Base-by-base conservation (phyloP, 129 eudicot species). In the Centaurea solstitialis region DNA sequence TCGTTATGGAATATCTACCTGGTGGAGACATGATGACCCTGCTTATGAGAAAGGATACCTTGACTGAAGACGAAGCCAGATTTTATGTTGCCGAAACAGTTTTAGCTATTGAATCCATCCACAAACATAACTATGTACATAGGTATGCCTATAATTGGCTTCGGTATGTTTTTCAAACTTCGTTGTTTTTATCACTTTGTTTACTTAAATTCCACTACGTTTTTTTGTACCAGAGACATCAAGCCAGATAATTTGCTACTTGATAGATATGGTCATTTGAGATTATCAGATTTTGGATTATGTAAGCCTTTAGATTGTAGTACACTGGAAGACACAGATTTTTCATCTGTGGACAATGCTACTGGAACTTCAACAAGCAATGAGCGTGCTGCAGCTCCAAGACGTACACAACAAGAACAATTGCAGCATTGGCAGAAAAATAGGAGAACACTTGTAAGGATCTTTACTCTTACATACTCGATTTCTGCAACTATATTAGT, bases 21-120 rank as follows among this genome's bases (percentile, higher is more conserved):
- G 98, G 98, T 77, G 98, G 98, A 57, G 98, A 94, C 76, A 86
- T 94, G 93, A 94, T 94, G 98, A 94, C 98, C n/a, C 76, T 94
- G 76, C 90, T 94, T 37, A 94, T 94, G 98, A 88, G 98, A 84
- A 94, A 94, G 72, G 98, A 94, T 74, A 94, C 93, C 2, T 83
- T 94, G 69, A 91, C 84, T 9, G 97, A 94, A 37, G 88, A 94
- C 73, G 97, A 94, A 86, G 94, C 98, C 53, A 88, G 93, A 84
- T 94, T 94, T 88, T 94, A 94, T 78, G 88, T 94, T 81, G 97
- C 97, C 10, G 98, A 94, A 87, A 91, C 97, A 70, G 92, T 94
- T 88, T 80, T 91, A 84, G 98, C 98, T 22, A 94, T 94, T 66
- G 98, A 91, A 87, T 94, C 98, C 30, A 94, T 94, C 79, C 98